Base-by-base conservation (phyloP, 2,329 filamentous ascomycete genomes). In the Fusarium redolens region DNA sequence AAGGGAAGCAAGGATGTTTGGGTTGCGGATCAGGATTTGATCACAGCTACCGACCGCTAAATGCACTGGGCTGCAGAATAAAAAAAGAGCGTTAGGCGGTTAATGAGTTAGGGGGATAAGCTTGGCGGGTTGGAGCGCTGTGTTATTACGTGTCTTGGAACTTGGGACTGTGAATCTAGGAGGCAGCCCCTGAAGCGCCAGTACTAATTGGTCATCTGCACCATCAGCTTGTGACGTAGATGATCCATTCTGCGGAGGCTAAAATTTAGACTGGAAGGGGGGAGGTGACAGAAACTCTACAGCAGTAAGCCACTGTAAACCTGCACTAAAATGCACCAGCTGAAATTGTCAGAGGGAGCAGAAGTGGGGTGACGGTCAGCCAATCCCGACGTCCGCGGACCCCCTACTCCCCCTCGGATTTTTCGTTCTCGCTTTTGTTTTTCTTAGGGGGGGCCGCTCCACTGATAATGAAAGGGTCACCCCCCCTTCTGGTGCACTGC, bases 171-270 rank as follows among this genome's bases (percentile, higher is more conserved):
- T 37, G 48, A 22, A 7, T 18, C 11, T 35, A 17, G 12, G 50
- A 52, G 33, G 31, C 28, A 62, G 55, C 61, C 61, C 61, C 61
- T 65, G 61, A 44, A 31, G 55, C 31, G 31, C 41, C 41, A 62
- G 33, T 28, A 20, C 28, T 11, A 62, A 40, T 58, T 22, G 59
- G 41, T 31, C 51, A 37, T 43, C 22, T 35, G 18, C 22, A 3
- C n/a, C 10, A 50, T 58, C 22, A 68, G 38, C 45, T 58, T 35
- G 44, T 69, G 66, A 69, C 66, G 66, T 69, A 69, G 35, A 17
- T 3, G 35, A 59, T 65, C 37, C 30, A 41, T 31, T 30, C 10
- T 14, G n/a, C 61, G 31, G 28, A 51, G 17, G 25, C 28, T 44
- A 61, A 37, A 58, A 17, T 54, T 43, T 69, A 59, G 65, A 37